phyloP scores from a whole-genome alignment of 495 filamentous ascomycete genomes.

The Glonium stellatum region DNA sequence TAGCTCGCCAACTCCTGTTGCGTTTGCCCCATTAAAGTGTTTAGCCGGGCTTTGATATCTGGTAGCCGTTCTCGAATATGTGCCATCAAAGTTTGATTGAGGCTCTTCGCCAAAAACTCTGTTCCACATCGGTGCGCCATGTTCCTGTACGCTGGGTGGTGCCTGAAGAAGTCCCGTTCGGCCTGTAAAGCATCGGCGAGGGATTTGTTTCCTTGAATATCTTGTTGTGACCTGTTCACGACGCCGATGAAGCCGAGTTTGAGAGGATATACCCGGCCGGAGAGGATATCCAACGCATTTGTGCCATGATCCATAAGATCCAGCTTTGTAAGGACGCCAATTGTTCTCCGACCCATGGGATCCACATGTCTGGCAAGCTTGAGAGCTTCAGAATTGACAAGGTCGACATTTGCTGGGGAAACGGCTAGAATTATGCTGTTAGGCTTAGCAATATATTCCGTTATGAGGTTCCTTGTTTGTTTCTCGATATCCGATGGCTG shows the following conservation, averaged over 20 bases:
- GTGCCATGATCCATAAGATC: conserved; percentile 99
- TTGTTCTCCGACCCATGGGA: conserved; percentile 86
- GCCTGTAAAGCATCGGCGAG: conserved; percentile 82
- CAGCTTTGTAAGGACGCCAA: conserved; percentile 94
- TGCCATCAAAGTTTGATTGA: conserved; percentile 90
- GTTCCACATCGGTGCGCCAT: conserved; percentile 93
- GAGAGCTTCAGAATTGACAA: conserved; percentile 96
- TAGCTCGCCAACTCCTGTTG: conserved; percentile 98
- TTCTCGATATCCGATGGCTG: conserved; percentile 98
- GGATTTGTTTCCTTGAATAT: conserved; percentile 92
- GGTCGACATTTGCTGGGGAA: conserved; percentile 94
- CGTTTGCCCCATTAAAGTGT: conserved; percentile 98
- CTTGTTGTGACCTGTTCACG: conserved; percentile 96
- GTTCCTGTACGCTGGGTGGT: conserved; percentile 94
- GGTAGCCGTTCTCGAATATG: conserved; percentile 94
- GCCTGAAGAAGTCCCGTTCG: conserved; percentile 91
- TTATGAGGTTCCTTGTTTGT: conserved; percentile 92
- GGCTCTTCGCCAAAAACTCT: conserved; percentile 87
- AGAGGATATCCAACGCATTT: conserved; percentile 94
- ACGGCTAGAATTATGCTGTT: conserved; percentile 98
- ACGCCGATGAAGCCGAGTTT: conserved; percentile 98
- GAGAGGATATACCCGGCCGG: conserved; percentile 89
- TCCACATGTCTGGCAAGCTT: conserved; percentile 97
- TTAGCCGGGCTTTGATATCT: conserved; percentile 95
- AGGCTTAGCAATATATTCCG: conserved; percentile 98